These are phyloP conservation scores for Eucalyptus leucophloia DNA, from an alignment of 345 rosid species.

Conservation along the genomic window DNA sequence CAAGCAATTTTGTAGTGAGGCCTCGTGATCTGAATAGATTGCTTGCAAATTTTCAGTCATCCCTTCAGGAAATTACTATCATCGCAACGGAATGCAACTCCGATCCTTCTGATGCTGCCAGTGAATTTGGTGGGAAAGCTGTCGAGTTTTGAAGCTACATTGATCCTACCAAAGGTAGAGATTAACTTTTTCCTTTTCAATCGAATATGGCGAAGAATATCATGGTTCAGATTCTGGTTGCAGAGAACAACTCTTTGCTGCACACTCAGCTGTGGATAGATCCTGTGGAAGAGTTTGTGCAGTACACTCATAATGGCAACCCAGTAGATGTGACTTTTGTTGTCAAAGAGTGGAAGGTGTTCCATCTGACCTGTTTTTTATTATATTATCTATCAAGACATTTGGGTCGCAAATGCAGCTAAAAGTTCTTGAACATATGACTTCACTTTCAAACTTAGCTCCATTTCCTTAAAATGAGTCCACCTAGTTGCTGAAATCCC, in stretches of 20 bases:
- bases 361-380: too few species aligned
- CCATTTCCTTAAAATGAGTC: too few species aligned
- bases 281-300: slow-evolving; percentile 84
- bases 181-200: not conserved
- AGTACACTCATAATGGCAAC: slow-evolving; percentile 62
- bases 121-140: slow-evolving; percentile 82
- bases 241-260: slow-evolving; percentile 67
- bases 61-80: slow-evolving; percentile 81
- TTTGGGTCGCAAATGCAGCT: too few species aligned
- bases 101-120: slow-evolving; percentile 55
- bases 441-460: too few species aligned
- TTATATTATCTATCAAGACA: too few species aligned
- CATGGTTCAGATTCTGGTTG: slow-evolving; percentile 1
- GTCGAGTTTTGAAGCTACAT: slow-evolving; percentile 83
- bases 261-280: slow-evolving; percentile 95
- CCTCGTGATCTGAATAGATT: slow-evolving; percentile 77
- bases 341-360: too few species aligned
- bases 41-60: slow-evolving; percentile 81
- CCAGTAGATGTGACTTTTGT: slow-evolving; percentile 79
- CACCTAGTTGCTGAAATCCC: too few species aligned
- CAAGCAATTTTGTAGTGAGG: slow-evolving; percentile 61
- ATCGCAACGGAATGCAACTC: slow-evolving; percentile 65
- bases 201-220: not conserved
- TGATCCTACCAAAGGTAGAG: slow-evolving; percentile 74
- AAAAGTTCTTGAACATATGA: too few species aligned